phyloP scores from a whole-genome alignment of 2,329 filamentous ascomycete genomes.

The Epichloe hybrida region DNA sequence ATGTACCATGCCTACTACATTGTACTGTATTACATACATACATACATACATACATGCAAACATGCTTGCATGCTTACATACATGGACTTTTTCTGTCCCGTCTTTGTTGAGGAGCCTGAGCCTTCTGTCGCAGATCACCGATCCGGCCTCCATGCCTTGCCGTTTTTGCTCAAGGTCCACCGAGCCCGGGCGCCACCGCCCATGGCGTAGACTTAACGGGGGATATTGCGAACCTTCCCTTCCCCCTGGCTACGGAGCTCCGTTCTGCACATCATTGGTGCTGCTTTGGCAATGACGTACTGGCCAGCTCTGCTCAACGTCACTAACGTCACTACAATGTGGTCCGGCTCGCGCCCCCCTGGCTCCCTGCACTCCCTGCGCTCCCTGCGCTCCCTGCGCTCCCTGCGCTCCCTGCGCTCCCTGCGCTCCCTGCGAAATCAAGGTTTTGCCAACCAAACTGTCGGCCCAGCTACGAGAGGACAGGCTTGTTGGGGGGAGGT shows the following conservation, averaged over 20 bases:
- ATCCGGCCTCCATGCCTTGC: not conserved
- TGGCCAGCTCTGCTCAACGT: constrained; percentile 20
- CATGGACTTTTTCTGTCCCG: no score
- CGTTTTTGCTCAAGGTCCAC: not conserved
- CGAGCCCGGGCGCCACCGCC: not conserved
- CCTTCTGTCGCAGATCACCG: no score
- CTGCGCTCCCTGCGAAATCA: no score
- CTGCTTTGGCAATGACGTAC: constrained; percentile 18
- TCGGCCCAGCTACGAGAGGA: not conserved
- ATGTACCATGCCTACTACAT: no score
- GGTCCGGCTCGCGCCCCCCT: not conserved
- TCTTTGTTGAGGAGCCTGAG: no score
- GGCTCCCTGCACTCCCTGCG: no score
- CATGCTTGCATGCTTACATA: no score
- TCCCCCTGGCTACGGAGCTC: constrained; percentile 5
- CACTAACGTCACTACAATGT: constrained; percentile 12
- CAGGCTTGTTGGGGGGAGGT: not conserved
- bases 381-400: no score
- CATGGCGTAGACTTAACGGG: no score
- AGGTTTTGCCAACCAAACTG: constrained; percentile 1
- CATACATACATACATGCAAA: no score
- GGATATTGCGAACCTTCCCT: not conserved
- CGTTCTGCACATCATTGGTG: constrained; percentile 3
- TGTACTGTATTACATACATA: no score
- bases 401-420: no score